Evolutionary conservation across 2,329 filamentous ascomycete genomes (phyloP), one percentile per base, ranked within the genome.

Genomic region (Colletotrichum agaves): DNA sequence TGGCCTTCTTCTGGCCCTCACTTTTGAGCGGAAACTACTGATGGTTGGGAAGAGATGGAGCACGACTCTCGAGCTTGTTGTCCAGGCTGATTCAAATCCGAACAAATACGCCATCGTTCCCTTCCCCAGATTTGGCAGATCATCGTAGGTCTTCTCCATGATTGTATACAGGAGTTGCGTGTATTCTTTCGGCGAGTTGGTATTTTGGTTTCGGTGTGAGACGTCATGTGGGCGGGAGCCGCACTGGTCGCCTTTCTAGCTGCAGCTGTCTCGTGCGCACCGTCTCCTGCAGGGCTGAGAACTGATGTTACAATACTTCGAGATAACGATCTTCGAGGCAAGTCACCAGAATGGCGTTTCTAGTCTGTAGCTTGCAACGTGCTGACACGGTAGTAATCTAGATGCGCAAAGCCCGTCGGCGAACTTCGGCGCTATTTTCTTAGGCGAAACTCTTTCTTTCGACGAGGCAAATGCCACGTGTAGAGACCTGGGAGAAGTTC

Each of bases 321-420:
- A 49, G 76, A 80, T 67, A 83, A 82, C 72, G 79, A 82, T 57
- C 76, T 83, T 37, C 75, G 77, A 73, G 81, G 80, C 78, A 70
- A 43, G 71, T 57, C 15, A 2, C 5, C n/a, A 27, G 33, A 21
- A 31, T n/a, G 17, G 6, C 12, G 10, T 52, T 10, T 17, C 13
- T 31, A 5, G 5, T 2, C 31, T 19, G 27, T 47, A 52, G 17
- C 13, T 17, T 27, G 3, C 5, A 33, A 11, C 35, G 10, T 49
- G 2, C 23, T 52, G 55, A 65, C 58, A 65, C 47, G 23, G 23
- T 15, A 31, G 17, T 10, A 27, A 3, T 4, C 4, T 57, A 82
- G 80, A 79, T n/a, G 31, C 70, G 15, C 65, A 49, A 33, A 80
- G 77, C 41, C 73, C 77, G 4, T 70, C 72, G 8, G 74, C 77